These are phyloP conservation scores for Cyberlindnera galapagoensis DNA, from an alignment of 805 yeast genomes.

Conservation along the genomic window DNA sequence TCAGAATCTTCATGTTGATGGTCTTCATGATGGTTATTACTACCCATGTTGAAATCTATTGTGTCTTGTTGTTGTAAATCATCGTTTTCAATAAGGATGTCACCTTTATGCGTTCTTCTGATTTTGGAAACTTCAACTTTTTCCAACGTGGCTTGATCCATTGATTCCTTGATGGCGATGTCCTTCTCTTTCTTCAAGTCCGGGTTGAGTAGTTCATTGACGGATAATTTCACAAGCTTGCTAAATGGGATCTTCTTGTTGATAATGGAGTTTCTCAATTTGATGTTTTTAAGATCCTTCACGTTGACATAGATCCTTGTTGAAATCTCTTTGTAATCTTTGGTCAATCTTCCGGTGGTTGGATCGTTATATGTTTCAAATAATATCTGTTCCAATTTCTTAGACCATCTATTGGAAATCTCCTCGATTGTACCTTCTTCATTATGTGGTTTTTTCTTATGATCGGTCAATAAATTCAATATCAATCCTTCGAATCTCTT, in stretches of 20 bases:
- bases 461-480: constrained; percentile 31
- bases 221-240: constrained; percentile 56
- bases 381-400: constrained; percentile 45
- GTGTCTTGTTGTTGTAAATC: constrained; percentile 19
- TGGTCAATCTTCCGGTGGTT: constrained; percentile 17
- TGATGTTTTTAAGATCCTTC: constrained; percentile 49
- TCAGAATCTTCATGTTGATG: constrained; percentile 18
- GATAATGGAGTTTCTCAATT: constrained; percentile 53
- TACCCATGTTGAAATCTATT: constrained; percentile 27
- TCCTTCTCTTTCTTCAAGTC: constrained; percentile 67
- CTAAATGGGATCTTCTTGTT: constrained; percentile 46
- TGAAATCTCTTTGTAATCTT: constrained; percentile 54
- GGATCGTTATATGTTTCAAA: constrained; percentile 30
- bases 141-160: constrained; percentile 61
- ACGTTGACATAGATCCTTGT: constrained; percentile 59
- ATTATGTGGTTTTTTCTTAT: constrained; percentile 22
- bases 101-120: constrained; percentile 83
- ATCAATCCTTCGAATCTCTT: constrained; percentile 47
- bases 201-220: constrained; percentile 74
- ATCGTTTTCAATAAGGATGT: constrained; percentile 63
- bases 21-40: constrained; percentile 10
- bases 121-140: constrained; percentile 55
- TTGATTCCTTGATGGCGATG: constrained; percentile 61
- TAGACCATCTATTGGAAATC: constrained; percentile 40
- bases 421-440: constrained; percentile 27